Conservation (phyloP, 2,329 filamentous ascomycete genomes). For the Juglanconis oblonga region DNA sequence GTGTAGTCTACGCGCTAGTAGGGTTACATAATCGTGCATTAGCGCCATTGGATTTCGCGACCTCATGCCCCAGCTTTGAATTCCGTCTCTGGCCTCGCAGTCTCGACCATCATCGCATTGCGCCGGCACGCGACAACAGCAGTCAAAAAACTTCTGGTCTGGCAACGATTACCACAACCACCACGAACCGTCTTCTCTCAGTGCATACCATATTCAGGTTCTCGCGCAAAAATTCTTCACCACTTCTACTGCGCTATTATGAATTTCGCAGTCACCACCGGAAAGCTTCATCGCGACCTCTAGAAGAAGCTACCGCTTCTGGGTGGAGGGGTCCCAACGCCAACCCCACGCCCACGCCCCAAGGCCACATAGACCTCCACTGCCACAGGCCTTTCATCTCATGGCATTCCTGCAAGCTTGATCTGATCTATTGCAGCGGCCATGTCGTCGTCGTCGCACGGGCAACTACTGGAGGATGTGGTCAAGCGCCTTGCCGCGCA, state of each 20-base stretch:
- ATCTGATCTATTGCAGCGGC: constrained; percentile 40
- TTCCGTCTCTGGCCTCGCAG: not conserved
- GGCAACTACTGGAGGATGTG: constrained; percentile 58
- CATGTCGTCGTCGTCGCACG: constrained; percentile 50
- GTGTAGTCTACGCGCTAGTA: not conserved
- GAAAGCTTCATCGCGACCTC: constrained; percentile 20
- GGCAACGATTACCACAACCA: too few relatives aligned
- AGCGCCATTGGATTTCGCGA: constrained; percentile 2
- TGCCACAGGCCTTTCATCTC: not conserved
- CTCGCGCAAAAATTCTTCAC: too few relatives aligned
- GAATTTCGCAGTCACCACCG: not conserved
- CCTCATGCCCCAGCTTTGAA: not conserved
- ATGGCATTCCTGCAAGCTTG: constrained; percentile 16
- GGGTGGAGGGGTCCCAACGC: constrained; percentile 5
- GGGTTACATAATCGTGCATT: not conserved
- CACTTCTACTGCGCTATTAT: not conserved
- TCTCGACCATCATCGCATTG: not conserved
- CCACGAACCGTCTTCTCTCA: too few relatives aligned
- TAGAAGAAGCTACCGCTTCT: constrained; percentile 17
- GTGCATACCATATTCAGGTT: not conserved
- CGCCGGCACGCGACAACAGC: too few relatives aligned
- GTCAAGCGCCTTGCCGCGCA: constrained; percentile 56
- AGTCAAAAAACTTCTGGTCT: too few relatives aligned
- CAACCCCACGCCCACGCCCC: not conserved
- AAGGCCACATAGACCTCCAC: too few relatives aligned